Percentiles rank a stretch among this genome's conserved stretches.
phyloP scores from a whole-genome alignment of 2,329 filamentous ascomycete species.

The Penicillium vulpinum region DNA sequence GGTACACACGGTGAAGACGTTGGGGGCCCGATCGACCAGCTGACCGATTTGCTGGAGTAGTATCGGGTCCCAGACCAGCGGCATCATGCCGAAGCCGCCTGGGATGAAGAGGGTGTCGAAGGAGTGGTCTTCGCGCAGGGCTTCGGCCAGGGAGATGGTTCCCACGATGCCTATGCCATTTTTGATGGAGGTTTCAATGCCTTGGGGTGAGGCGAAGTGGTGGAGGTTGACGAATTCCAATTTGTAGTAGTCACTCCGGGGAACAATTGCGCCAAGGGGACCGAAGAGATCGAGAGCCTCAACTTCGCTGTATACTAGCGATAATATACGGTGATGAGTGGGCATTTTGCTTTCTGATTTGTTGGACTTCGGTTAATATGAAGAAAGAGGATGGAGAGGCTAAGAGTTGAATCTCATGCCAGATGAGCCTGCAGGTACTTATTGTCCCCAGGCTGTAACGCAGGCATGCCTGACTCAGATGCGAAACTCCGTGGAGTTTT shows the following conservation, averaged over 20 bases:
- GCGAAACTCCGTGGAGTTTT: neutral
- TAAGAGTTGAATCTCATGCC: too few relatives aligned
- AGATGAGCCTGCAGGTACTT: too few relatives aligned
- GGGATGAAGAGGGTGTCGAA: too few relatives aligned
- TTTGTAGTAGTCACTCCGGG: neutral
- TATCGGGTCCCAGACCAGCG: too few relatives aligned
- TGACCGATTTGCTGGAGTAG: too few relatives aligned
- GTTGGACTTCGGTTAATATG: neutral
- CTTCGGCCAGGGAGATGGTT: neutral
- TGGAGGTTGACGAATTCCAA: neutral
- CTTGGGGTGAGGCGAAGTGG: neutral
- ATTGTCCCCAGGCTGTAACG: too few relatives aligned
- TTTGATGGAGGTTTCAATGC: neutral
- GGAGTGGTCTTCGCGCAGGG: neutral
- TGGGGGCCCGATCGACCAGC: too few relatives aligned
- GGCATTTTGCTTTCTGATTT: neutral
- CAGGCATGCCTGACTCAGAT: neutral
- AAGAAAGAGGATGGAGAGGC: neutral
- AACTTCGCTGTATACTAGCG: neutral
- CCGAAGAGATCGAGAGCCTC: neutral
- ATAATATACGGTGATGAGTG: neutral
- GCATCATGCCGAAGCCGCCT: too few relatives aligned
- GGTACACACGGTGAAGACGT: conserved; percentile 1
- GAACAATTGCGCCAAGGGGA: neutral
- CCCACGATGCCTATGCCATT: neutral